Base-by-base conservation (phyloP, 1,139 yeast genomes). In the Suhomyces choctaworum region DNA sequence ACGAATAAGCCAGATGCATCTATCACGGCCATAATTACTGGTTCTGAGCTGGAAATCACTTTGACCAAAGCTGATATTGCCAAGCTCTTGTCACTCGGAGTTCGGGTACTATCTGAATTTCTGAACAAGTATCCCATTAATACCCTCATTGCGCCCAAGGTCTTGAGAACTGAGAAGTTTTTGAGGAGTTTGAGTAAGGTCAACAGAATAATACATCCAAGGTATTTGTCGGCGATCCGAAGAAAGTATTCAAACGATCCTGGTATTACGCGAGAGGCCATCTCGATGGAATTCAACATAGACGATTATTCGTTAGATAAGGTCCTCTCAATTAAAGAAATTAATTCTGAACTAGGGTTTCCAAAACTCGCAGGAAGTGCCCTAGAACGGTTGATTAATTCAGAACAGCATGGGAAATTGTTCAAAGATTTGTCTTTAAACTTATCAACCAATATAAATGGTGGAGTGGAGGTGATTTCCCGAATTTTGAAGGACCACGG, bases 151-250 rank as follows among this genome's bases (percentile, higher is more conserved):
- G 92, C 97, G 0, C 96, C 97, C 1, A 78, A 80, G 42, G 71
- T 83, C 9, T 58, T 84, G 48, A 73, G 97, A 45, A 92, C 97
- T 0, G 95, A 85, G 41, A 92, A 92, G 59, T 90, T 90, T 52
- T 67, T 92, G 39, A 57, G 64, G 22, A 60, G 74, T 39, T 52
- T 70, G 36, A 56, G 67, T 39, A 56, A 52, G 36, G 72, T 62
- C 2, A 44, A 51, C 10, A 51, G 57, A 17, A 69, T 82, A 12
- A 46, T 77, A 2, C 76, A 74, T 38, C 80, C 81, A 0, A 51
- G 55, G n/a, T 76, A 66, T 40, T 46, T 77, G 15, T 50, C 54
- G 10, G 77, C 73, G 28, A 63, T 77, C 0, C 45, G 77, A 17
- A 42, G 40, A 35, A 64, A 61, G 9, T 27, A 49, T 16, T 22